phyloP scores from a whole-genome alignment of 2,329 filamentous ascomycete species.

The Sarocladium strictum region DNA sequence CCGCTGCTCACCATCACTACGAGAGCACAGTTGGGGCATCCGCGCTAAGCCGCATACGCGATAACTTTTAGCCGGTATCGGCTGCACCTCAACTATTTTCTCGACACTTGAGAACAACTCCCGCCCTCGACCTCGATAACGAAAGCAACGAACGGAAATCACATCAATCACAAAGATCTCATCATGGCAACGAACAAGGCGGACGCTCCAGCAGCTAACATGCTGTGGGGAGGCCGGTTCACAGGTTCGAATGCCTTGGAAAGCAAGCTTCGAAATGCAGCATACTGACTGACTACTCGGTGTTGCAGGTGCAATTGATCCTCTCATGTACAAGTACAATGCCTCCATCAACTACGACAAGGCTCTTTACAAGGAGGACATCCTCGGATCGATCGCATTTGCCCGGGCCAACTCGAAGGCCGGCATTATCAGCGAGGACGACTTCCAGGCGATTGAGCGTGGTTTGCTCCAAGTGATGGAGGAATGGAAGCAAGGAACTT shows the following conservation, averaged over 20 bases:
- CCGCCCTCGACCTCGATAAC: too few relatives aligned
- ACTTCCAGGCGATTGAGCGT: slow-evolving; percentile 68
- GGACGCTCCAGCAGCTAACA: slow-evolving; percentile 22
- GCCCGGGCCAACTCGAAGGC: slow-evolving; percentile 72
- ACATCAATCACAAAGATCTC: too few relatives aligned
- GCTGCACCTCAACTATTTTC: too few relatives aligned
- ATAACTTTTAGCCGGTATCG: too few relatives aligned
- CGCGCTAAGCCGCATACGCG: too few relatives aligned
- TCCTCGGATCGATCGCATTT: slow-evolving; percentile 74
- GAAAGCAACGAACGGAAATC: too few relatives aligned
- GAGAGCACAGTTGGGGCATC: too few relatives aligned
- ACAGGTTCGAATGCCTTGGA: slow-evolving; percentile 31
- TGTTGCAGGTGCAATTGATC: slow-evolving; percentile 67
- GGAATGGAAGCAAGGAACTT: slow-evolving; percentile 48
- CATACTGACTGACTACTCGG: slow-evolving; percentile 22
- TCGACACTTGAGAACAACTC: too few relatives aligned
- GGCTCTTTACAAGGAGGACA: slow-evolving; percentile 73
- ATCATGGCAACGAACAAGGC: slow-evolving; percentile 17
- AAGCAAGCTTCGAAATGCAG: slow-evolving; percentile 17
- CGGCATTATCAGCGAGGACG: slow-evolving; percentile 65
- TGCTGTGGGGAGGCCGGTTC: slow-evolving; percentile 46
- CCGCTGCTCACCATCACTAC: too few relatives aligned
- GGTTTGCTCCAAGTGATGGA: slow-evolving; percentile 56
- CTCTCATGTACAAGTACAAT: slow-evolving; percentile 83
- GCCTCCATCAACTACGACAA: slow-evolving; percentile 72